Evolutionary conservation across 768 basidiomycete genomes (phyloP), one percentile per base, ranked within the genome.

Genomic region (Ramaria sp.): DNA sequence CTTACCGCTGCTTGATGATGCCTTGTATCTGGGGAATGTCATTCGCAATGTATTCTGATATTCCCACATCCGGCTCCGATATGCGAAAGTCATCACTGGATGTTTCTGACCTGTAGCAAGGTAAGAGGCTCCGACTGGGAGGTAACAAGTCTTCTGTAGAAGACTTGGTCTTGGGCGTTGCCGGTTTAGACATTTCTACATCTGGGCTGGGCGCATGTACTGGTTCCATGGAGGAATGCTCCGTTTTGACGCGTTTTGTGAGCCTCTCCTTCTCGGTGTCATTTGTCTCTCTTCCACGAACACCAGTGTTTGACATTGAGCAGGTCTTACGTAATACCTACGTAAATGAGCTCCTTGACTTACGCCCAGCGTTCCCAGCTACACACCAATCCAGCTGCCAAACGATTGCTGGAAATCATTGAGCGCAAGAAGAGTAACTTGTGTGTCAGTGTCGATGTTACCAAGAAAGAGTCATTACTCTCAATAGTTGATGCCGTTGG

Each of bases 1-100:
- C 78, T 60, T 58, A 92, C 94, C 95, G 78, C 72, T 98, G 95
- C 71, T 98, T 98, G 69, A 98, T 97, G 65, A 98, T 95, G 4
- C 91, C 95, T 52, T 84, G 79, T 61, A 98, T 83, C 65, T 80
- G 80, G 3, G 83, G 77, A 22, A 87, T 78, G 59, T 80, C 80
- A 11, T 75, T 75, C 19, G 80, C 79, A 61, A 93, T 79, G 68
- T 93, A 95, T 66, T 91, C 85, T 4, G 88, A 86, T 42, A 97
- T 94, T 1, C 93, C 93, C 33, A 96, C 93, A 66, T 95, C 84
- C 6, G 77, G 75, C 67, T 96, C 92, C 60, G 73, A 68, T 31
- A 82, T 66, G 54, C 83, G 82, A 60, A 80, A 79, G 60, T 83
- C 73, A 6, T 76, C 68, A 27, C 76, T 77, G 55, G 78, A 73